A percentile compares a stretch with the other conserved stretches of the same genome.
These are phyloP conservation scores for Penicillium robsamsonii DNA, from an alignment of 495 filamentous ascomycete genomes.

Conservation along the genomic window DNA sequence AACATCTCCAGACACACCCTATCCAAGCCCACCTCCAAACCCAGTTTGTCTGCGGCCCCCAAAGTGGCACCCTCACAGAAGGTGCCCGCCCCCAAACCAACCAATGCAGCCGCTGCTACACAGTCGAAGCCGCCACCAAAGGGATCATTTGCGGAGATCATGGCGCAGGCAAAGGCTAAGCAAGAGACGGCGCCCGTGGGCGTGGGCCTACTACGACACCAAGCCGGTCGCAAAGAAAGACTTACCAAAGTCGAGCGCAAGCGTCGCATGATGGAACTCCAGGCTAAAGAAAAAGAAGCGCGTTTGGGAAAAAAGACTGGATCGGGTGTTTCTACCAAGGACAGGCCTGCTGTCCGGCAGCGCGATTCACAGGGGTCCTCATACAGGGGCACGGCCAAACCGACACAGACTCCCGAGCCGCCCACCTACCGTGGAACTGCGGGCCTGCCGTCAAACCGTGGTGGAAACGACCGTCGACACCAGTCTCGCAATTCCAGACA, in stretches of 20 bases:
- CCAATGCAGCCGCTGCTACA: conserved; percentile 8
- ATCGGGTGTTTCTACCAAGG: conserved; percentile 20
- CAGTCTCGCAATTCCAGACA: conserved; percentile 32
- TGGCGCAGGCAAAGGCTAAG: conserved; percentile 38
- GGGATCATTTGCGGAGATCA: conserved; percentile 45
- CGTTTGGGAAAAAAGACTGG: conserved; percentile 27
- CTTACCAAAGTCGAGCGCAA: conserved; percentile 43
- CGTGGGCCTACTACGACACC: conserved; percentile 39
- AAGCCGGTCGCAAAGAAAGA: conserved; percentile 37
- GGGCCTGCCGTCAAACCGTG: conserved; percentile 27
- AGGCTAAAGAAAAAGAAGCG: conserved; percentile 34
- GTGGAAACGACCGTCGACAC: conserved; percentile 36
- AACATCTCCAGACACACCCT: conserved; percentile 9
- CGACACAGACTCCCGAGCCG: conserved; percentile 33
- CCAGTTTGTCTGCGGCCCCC: conserved; percentile 15
- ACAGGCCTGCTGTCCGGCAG: conserved; percentile 24
- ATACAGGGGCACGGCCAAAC: conserved; percentile 55
- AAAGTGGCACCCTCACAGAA: conserved; percentile 20
- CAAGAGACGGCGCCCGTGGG: conserved; percentile 37
- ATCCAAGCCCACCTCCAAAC: conserved; percentile 23
- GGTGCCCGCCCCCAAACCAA: conserved; percentile 8
- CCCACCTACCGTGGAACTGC: conserved; percentile 59
- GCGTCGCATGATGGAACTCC: conserved; percentile 35
- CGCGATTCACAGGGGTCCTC: conserved; percentile 33
- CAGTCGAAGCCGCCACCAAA: conserved; percentile 41